Conservation (phyloP, 345 rosid genomes). For the Nasturtium officinale region DNA sequence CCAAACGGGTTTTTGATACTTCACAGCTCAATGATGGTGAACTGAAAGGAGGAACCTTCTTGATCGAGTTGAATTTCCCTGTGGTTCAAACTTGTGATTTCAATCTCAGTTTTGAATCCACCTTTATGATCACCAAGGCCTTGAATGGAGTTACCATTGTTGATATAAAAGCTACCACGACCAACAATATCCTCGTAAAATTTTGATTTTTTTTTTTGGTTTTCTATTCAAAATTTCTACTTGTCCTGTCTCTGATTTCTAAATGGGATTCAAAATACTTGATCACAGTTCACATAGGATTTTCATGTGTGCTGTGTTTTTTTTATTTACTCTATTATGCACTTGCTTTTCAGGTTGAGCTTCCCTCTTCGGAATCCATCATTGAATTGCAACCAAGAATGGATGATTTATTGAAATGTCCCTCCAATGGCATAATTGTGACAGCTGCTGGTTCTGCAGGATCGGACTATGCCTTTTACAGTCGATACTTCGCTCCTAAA, state of each 20-base stretch:
- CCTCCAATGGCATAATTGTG: slow-evolving; percentile 60
- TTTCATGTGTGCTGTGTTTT: too few species aligned
- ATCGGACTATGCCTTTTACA: slow-evolving; percentile 65
- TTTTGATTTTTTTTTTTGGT: neutral
- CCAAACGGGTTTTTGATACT: slow-evolving; percentile 49
- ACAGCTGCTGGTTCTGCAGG: slow-evolving; percentile 57
- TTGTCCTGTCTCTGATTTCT: too few species aligned
- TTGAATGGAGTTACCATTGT: slow-evolving; percentile 52
- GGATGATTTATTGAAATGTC: slow-evolving; percentile 55
- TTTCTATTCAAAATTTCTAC: neutral
- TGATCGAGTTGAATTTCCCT: slow-evolving; percentile 67
- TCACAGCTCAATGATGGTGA: slow-evolving; percentile 36
- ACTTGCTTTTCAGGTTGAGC: slow-evolving; percentile 53
- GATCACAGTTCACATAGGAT: too few species aligned
- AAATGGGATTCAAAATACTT: too few species aligned
- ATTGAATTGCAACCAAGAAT: slow-evolving; percentile 52
- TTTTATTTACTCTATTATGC: neutral
- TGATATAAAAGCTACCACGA: slow-evolving; percentile 54
- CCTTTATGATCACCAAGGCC: slow-evolving; percentile 52
- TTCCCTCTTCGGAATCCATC: slow-evolving; percentile 67
- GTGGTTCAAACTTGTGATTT: slow-evolving; percentile 41
- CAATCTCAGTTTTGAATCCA: slow-evolving; percentile 43
- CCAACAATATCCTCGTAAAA: slow-evolving; percentile 61
- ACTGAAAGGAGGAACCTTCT: slow-evolving; percentile 40
- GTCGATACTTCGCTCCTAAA: slow-evolving; percentile 74